phyloP scores from a whole-genome alignment of 2,329 filamentous ascomycete genomes.

The Stachybotrys chlorohalonatus region DNA sequence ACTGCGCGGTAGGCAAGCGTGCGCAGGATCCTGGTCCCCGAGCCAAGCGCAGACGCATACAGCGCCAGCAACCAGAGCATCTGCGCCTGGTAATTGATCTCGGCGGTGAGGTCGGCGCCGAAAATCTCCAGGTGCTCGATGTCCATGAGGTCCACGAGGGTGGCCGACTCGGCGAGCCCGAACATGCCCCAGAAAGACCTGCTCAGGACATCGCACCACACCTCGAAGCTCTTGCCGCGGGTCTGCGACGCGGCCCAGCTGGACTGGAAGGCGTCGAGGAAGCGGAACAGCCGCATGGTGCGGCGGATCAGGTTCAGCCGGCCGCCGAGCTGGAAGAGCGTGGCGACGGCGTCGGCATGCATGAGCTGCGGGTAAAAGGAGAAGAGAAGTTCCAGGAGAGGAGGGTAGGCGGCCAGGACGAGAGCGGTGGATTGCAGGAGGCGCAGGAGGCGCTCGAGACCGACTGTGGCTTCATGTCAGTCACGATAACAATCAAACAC shows the following conservation, averaged over 20 bases:
- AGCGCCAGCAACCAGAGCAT: constrained; percentile 63
- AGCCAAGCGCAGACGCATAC: constrained; percentile 36
- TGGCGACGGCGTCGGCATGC: constrained; percentile 18
- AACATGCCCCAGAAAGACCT: constrained; percentile 57
- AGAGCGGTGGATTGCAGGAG: constrained; percentile 43
- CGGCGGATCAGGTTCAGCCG: constrained; percentile 44
- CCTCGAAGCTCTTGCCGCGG: constrained; percentile 18
- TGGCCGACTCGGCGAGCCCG: constrained; percentile 56
- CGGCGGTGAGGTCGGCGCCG: constrained; percentile 35
- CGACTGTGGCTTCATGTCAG: constrained; percentile 30
- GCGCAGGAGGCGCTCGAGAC: constrained; percentile 52
- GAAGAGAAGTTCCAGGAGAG: constrained; percentile 26
- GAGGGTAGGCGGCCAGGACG: constrained; percentile 36
- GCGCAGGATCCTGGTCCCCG: constrained; percentile 30
- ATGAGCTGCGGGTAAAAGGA: constrained; percentile 7
- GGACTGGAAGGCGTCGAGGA: constrained; percentile 48
- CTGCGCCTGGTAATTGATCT: constrained; percentile 50
- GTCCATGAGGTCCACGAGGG: constrained; percentile 44
- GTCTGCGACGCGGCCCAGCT: constrained; percentile 34
- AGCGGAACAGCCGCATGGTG: constrained; percentile 61
- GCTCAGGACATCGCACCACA: constrained; percentile 44
- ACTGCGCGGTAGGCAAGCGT: constrained; percentile 25
- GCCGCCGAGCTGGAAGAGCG: constrained; percentile 25
- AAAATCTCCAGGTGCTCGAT: constrained; percentile 41
- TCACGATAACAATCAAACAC: not conserved